These are phyloP conservation scores for Leishmania martiniquensis DNA, from an alignment of 208 protist species.

Conservation along the genomic window DNA sequence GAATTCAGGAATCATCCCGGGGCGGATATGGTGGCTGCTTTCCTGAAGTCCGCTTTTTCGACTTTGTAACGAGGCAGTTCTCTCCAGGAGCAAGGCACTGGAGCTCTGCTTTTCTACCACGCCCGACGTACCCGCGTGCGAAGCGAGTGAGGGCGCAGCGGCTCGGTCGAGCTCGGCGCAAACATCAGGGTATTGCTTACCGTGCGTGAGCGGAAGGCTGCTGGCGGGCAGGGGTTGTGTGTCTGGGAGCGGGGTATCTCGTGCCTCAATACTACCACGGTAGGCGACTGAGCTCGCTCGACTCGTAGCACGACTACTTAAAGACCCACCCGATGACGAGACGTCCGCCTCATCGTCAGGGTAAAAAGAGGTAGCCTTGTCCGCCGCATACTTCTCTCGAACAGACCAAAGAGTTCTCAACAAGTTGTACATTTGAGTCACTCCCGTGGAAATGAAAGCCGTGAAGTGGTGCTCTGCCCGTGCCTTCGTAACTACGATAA, in stretches of 20 bases:
- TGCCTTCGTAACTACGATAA: conserved; percentile 34
- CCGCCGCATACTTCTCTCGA: conserved; percentile 42
- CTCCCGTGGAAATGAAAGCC: conserved; percentile 46
- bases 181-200: conserved; percentile 6
- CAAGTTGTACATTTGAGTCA: conserved; percentile 46
- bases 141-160: background rate
- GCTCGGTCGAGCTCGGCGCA: background rate
- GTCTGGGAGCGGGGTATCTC: conserved; percentile 14
- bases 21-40: background rate
- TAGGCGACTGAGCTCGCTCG: background rate
- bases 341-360: background rate
- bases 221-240: background rate
- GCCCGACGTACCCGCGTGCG: background rate
- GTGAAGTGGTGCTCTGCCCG: conserved; percentile 47
- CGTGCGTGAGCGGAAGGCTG: background rate
- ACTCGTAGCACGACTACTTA: background rate
- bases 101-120: background rate
- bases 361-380: conserved; percentile 12
- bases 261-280: background rate
- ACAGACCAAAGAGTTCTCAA: conserved; percentile 60
- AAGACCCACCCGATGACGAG: background rate
- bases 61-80: background rate
- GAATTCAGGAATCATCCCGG: conserved; percentile 13
- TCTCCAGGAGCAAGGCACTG: background rate
- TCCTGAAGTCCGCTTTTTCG: conserved; percentile 8